These are phyloP conservation scores for Leucocoprinus birnbaumii DNA, from an alignment of 768 basidiomycete genomes.

Conservation along the genomic window DNA sequence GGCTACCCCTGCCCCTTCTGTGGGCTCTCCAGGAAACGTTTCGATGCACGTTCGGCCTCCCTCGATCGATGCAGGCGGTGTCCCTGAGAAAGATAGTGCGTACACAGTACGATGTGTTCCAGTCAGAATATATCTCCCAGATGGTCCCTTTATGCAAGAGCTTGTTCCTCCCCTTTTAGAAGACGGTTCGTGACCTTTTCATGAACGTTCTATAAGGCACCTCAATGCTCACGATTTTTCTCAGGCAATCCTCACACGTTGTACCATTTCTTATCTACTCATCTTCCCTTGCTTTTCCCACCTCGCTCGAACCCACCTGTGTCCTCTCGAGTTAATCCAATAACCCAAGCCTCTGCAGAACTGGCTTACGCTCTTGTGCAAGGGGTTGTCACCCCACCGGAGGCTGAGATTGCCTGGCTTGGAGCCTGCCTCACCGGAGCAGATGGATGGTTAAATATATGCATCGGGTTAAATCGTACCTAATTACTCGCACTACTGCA, in stretches of 20 bases:
- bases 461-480: conserved; percentile 48
- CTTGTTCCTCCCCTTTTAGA: conserved; percentile 76
- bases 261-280: conserved; percentile 59
- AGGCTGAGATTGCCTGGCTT: conserved; percentile 94
- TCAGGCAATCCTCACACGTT: conserved; percentile 75
- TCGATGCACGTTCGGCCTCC: conserved; percentile 64
- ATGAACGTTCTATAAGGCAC: conserved; percentile 3
- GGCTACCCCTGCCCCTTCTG: conserved; percentile 61
- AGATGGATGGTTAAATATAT: conserved; percentile 94
- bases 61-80: conserved; percentile 55
- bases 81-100: conserved; percentile 73
- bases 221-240: neutral
- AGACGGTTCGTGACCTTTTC: conserved; percentile 55
- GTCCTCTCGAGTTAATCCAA: conserved; percentile 37
- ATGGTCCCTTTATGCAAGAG: conserved; percentile 90
- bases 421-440: conserved; percentile 88
- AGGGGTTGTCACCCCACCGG: conserved; percentile 78
- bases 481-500: neutral
- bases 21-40: conserved; percentile 56
- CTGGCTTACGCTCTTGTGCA: conserved; percentile 82
- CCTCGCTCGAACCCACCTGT: conserved; percentile 41
- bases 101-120: conserved; percentile 89
- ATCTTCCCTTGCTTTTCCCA: conserved; percentile 81
- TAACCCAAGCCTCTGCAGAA: conserved; percentile 36
- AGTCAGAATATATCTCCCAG: conserved; percentile 84